These are phyloP conservation scores for Porphyridium purpureum DNA, from an alignment of 23 red algal species.

Conservation along the genomic window DNA sequence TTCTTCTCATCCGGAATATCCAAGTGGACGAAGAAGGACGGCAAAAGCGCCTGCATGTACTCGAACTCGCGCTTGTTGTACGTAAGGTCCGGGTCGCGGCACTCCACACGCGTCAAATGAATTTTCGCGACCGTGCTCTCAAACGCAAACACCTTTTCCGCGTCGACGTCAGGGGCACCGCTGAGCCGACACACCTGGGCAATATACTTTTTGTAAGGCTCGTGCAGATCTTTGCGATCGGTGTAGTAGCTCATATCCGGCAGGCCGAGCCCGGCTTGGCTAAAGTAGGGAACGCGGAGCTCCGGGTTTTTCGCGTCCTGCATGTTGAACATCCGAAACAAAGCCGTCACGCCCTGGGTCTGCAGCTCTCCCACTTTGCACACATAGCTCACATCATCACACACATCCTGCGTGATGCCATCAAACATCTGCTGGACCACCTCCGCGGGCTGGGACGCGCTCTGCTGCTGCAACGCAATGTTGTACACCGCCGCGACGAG, in stretches of 20 bases:
- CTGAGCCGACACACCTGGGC: slow-evolving; percentile 12
- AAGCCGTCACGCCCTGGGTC: too few relatives aligned
- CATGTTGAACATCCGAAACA: slow-evolving; percentile 22
- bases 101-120: slow-evolving; percentile 46
- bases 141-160: slow-evolving; percentile 28
- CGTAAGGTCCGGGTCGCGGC: slow-evolving; percentile 32
- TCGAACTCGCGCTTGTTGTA: slow-evolving; percentile 41
- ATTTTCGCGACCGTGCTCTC: slow-evolving; percentile 54
- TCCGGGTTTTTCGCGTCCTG: slow-evolving; percentile 48
- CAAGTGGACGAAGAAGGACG: slow-evolving; percentile 9
- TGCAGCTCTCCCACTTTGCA: too few relatives aligned
- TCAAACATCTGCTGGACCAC: too few relatives aligned
- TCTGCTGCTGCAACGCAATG: too few relatives aligned
- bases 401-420: too few relatives aligned
- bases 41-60: too few relatives aligned
- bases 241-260: slow-evolving; percentile 73
- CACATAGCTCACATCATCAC: too few relatives aligned
- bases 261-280: slow-evolving; percentile 52
- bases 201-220: slow-evolving; percentile 50
- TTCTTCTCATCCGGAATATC: slow-evolving; percentile 11
- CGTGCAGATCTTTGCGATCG: slow-evolving; percentile 21
- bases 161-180: slow-evolving; percentile 9
- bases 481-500: too few relatives aligned
- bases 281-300: slow-evolving; percentile 29
- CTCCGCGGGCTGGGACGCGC: too few relatives aligned